Evolutionary conservation across 176 grass and related monocot species (phyloP), one percentile per base, ranked within the genome.

Genomic region (Melocanna baccifera): DNA sequence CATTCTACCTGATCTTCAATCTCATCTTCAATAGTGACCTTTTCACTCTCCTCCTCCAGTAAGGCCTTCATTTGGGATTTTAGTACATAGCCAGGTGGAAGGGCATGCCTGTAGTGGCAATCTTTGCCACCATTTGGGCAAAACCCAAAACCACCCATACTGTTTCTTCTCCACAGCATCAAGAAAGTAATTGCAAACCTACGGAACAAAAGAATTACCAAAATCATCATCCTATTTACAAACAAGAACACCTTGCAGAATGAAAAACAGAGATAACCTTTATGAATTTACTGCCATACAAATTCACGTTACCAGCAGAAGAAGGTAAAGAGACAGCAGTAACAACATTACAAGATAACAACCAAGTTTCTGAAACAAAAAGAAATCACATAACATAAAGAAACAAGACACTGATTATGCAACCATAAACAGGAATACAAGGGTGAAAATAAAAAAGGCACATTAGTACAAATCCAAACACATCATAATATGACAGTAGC

Each of bases 61-160:
- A 99, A 91, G 63, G 96, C 96, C 75, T 99, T 99, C 96, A 99
- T 99, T 86, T 99, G 96, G 47, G 96, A 99, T 73, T 99, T 99
- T n/a, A 99, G 87, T 39, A 99, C 66, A 73, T 99, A 99, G 52
- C 96, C 96, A 76, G 96, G 91, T 0, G 96, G 96, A 86, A 99
- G 91, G 34, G 96, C 96, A 79, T 99, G 96, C 75, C 96, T 87
- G 73, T 99, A 99, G 74, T 95, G 96, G 78, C 96, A 99, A 57
- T 99, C 96, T 77, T 94, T 99, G 34, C 86, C 90, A 46, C 96
- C 93, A 87, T 96, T 94, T 86, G 93, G 96, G 69, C 93, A 99
- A 99, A 87, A 86, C 91, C 93, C 96, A 98, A 88, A 98, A 98
- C 96, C 96, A 98, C 9, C 96, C 96, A 14, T 98, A 98, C 56